Percentiles rank a stretch among this genome's conserved stretches.
Evolutionary conservation across 805 yeast species (phyloP).

Genomic region (Cyberlindnera amylophila): DNA sequence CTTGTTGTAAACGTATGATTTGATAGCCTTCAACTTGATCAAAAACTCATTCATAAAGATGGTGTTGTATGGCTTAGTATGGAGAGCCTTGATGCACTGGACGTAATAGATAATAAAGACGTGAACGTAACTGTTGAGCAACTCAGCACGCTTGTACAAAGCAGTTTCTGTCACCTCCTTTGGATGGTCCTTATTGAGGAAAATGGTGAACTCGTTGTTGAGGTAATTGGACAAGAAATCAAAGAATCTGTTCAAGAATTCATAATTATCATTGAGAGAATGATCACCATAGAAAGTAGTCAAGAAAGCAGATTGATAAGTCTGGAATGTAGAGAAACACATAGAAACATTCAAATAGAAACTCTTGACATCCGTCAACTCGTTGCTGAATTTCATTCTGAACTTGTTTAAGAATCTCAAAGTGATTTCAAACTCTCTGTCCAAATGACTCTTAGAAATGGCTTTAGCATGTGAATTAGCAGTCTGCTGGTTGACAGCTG

Average conservation of each 20-base stretch:
- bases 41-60: conserved; percentile 28
- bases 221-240: conserved; percentile 20
- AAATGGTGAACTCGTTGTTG: conserved; percentile 19
- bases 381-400: conserved; percentile 12
- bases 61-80: conserved; percentile 30
- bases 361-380: conserved; percentile 9
- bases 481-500: conserved; percentile 14
- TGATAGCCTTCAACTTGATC: conserved; percentile 20
- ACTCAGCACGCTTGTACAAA: conserved; percentile 19
- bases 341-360: conserved; percentile 23
- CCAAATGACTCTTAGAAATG: conserved; percentile 10
- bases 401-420: conserved; percentile 27
- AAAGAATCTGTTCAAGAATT: conserved; percentile 22
- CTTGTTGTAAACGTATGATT: conserved; percentile 17
- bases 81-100: conserved; percentile 32
- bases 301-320: conserved; percentile 22
- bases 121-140: conserved; percentile 21
- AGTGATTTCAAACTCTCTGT: conserved; percentile 25
- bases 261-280: conserved; percentile 22
- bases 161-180: conserved; percentile 10
- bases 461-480: conserved; percentile 9
- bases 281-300: conserved; percentile 22
- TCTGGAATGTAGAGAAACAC: conserved; percentile 26
- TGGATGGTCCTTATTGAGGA: conserved; percentile 13
- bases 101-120: conserved; percentile 25